These are phyloP conservation scores for Linderniella brevidens DNA, from an alignment of 257 asterid species.

Conservation along the genomic window DNA sequence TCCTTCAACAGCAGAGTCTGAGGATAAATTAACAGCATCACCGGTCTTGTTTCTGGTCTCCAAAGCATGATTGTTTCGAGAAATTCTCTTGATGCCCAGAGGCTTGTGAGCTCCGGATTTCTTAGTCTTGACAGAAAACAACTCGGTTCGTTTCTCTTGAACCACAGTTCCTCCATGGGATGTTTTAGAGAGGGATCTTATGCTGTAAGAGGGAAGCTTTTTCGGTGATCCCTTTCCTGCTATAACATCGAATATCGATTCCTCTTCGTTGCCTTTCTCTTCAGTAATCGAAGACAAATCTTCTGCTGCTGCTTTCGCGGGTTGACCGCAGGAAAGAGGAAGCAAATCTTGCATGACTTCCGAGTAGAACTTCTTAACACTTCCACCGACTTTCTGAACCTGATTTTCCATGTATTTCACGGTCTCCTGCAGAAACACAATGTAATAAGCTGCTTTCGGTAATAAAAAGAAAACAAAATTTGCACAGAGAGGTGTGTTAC, in stretches of 20 bases:
- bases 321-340: slow-evolving; percentile 28
- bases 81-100: slow-evolving; percentile 33
- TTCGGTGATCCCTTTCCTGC: slow-evolving; percentile 1
- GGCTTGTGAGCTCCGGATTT: slow-evolving; percentile 28
- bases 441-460: neutral
- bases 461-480: neutral
- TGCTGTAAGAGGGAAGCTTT: slow-evolving; percentile 4
- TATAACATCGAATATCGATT: slow-evolving; percentile 13
- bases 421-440: slow-evolving; percentile 38
- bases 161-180: slow-evolving; percentile 12
- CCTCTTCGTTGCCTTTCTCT: slow-evolving; percentile 23
- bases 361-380: slow-evolving; percentile 57
- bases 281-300: slow-evolving; percentile 25
- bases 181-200: slow-evolving; percentile 3
- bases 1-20: slow-evolving; percentile 10
- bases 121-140: slow-evolving; percentile 17
- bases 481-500: slow-evolving; percentile 1
- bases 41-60: slow-evolving; percentile 4
- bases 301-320: slow-evolving; percentile 31
- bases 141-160: slow-evolving; percentile 14
- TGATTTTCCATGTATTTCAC: slow-evolving; percentile 61
- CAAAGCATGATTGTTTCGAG: slow-evolving; percentile 13
- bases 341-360: slow-evolving; percentile 64
- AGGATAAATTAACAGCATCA: slow-evolving; percentile 7
- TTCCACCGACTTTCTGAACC: slow-evolving; percentile 56